A percentile compares a stretch with the other conserved stretches of the same genome.
Conservation (phyloP, 73 alveolate genomes). For the Uronychia setigera region DNA sequence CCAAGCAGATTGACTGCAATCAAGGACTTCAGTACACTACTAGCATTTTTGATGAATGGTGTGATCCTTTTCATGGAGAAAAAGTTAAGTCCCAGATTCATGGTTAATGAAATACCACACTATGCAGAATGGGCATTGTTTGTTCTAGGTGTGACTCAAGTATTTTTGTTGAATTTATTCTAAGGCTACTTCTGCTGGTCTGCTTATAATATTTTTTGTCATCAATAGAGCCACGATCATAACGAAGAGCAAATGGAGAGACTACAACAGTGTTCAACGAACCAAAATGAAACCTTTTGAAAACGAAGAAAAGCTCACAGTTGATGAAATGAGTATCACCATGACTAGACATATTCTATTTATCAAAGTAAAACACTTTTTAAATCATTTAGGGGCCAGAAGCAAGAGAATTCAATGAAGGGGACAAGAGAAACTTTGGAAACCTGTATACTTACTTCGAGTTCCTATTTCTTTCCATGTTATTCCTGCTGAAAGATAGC, state of each 20-base stretch:
- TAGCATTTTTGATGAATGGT: conserved; percentile 14
- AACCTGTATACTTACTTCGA: conserved; percentile 44
- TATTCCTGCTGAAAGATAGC: conserved; percentile 45
- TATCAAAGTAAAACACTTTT: too few species aligned
- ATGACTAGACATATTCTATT: conserved; percentile 24
- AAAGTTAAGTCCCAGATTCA: conserved; percentile 13
- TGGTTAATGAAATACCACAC: neutral
- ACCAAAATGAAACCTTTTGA: conserved; percentile 2
- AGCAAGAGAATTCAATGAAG: conserved; percentile 54
- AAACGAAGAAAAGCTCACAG: conserved; percentile 43
- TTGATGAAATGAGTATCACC: conserved; percentile 40
- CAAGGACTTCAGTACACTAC: conserved; percentile 4
- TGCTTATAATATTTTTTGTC: conserved; percentile 38
- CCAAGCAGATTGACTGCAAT: conserved; percentile 44
- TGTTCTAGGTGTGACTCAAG: conserved; percentile 28
- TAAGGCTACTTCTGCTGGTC: conserved; percentile 21
- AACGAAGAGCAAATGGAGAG: conserved; percentile 58
- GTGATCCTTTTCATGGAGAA: conserved; percentile 10
- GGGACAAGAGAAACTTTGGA: conserved; percentile 38
- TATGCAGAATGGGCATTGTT: conserved; percentile 6
- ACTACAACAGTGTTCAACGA: conserved; percentile 8
- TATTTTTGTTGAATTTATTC: neutral
- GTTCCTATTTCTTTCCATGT: conserved; percentile 28
- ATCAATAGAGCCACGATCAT: conserved; percentile 32
- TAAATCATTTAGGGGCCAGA: conserved; percentile 71